Conservation (phyloP, 441 rosid genomes). For the Mallotus repandus region DNA sequence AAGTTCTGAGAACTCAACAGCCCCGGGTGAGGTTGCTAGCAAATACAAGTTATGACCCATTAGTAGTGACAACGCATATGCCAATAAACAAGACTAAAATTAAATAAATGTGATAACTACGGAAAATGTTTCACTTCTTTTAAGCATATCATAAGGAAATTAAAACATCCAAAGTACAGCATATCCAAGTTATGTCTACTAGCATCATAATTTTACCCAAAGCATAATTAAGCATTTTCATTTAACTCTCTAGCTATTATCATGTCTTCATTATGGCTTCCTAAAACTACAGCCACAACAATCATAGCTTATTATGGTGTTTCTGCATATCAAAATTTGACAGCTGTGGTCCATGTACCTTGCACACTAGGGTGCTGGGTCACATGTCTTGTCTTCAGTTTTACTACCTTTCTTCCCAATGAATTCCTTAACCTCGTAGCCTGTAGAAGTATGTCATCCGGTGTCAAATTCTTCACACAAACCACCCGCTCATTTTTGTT, state of each 20-base stretch:
- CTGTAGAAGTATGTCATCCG: constrained; percentile 59
- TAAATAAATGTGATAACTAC: background rate
- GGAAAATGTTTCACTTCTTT: background rate
- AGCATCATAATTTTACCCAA: background rate
- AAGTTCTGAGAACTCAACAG: background rate
- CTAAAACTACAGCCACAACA: background rate
- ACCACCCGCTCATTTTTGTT: constrained; percentile 76
- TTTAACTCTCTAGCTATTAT: background rate
- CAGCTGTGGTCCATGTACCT: constrained; percentile 82
- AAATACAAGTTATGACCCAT: no score
- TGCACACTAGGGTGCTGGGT: constrained; percentile 82
- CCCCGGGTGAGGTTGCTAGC: no score
- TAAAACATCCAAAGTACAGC: background rate
- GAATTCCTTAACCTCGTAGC: constrained; percentile 77
- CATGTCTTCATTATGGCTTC: background rate
- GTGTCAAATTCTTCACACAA: constrained; percentile 75
- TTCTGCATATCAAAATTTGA: constrained; percentile 44
- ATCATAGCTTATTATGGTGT: background rate
- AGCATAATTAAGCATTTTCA: constrained; percentile 3
- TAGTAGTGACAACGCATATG: background rate
- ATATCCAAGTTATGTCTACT: background rate
- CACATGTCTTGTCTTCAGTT: constrained; percentile 72
- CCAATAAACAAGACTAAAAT: background rate
- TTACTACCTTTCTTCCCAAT: constrained; percentile 76
- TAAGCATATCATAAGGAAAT: background rate